Percentiles rank a stretch among this genome's conserved stretches.
phyloP scores from a whole-genome alignment of 148 eudicot genomes.

The Polygonum maritimum region DNA sequence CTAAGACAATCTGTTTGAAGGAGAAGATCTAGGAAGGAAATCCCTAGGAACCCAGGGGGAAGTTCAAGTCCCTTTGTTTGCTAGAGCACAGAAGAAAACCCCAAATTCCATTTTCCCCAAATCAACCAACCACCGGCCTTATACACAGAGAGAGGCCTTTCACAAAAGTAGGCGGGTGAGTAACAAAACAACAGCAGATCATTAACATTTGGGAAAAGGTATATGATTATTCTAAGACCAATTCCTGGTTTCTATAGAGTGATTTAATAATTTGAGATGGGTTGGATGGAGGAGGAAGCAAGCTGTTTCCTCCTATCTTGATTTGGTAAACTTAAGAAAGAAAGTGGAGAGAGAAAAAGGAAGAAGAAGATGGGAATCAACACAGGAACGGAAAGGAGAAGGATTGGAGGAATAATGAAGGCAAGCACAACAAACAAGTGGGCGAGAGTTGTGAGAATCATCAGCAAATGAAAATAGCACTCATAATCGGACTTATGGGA shows the following conservation, averaged over 20 bases:
- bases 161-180: background rate
- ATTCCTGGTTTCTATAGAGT: background rate
- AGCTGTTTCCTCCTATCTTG: conserved; percentile 12
- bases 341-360: background rate
- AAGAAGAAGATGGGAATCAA: background rate
- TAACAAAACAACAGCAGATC: background rate
- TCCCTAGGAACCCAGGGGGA: background rate
- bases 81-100: background rate
- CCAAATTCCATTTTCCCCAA: background rate
- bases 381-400: background rate
- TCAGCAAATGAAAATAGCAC: background rate
- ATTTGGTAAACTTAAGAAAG: conserved; percentile 18
- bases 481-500: background rate
- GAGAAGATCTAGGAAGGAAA: background rate
- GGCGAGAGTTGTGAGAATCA: background rate
- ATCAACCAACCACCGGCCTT: background rate
- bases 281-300: conserved; percentile 2
- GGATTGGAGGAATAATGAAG: background rate
- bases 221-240: background rate
- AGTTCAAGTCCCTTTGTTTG: background rate
- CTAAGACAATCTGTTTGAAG: background rate
- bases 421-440: background rate
- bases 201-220: background rate
- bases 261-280: background rate
- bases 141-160: background rate